Conservation (phyloP, 1,284 basidiomycete genomes). For the Lentinus polychrous region DNA sequence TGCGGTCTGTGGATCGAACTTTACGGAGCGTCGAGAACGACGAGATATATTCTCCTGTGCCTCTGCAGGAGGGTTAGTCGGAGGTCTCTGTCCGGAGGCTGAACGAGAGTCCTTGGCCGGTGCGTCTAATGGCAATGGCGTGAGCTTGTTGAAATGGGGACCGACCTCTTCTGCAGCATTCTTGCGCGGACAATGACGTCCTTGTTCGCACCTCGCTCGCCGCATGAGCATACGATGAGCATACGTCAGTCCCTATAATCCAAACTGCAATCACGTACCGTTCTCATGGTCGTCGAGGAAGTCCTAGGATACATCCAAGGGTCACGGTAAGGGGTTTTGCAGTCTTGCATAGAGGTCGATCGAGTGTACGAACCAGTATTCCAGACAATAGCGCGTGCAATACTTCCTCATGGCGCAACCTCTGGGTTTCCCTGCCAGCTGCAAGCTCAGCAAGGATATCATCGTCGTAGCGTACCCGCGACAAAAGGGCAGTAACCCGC, state of each 20-base stretch:
- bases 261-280: slow-evolving; percentile 7
- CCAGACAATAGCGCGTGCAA: slow-evolving; percentile 25
- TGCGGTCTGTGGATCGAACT: too few species aligned
- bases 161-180: too few species aligned
- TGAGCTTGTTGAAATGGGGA: too few species aligned
- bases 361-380: slow-evolving; percentile 22
- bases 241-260: not conserved
- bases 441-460: slow-evolving; percentile 20
- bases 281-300: slow-evolving; percentile 17
- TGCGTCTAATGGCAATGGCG: too few species aligned
- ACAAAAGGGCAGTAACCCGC: slow-evolving; percentile 21
- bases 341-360: too few species aligned
- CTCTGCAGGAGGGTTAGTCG: too few species aligned
- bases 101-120: too few species aligned
- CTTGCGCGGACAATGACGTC: slow-evolving; percentile 14
- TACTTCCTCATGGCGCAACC: slow-evolving; percentile 22
- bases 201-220: slow-evolving; percentile 16
- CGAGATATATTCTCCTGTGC: too few species aligned
- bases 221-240: not conserved
- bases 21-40: too few species aligned
- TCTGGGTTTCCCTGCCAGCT: slow-evolving; percentile 16
- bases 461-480: slow-evolving; percentile 21
- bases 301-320: slow-evolving; percentile 14
- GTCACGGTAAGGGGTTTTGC: not conserved
- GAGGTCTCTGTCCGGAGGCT: too few species aligned